A percentile compares a stretch with the other conserved stretches of the same genome.
phyloP scores from a whole-genome alignment of 495 filamentous ascomycete species.

The Lasiosphaeria miniovina region DNA sequence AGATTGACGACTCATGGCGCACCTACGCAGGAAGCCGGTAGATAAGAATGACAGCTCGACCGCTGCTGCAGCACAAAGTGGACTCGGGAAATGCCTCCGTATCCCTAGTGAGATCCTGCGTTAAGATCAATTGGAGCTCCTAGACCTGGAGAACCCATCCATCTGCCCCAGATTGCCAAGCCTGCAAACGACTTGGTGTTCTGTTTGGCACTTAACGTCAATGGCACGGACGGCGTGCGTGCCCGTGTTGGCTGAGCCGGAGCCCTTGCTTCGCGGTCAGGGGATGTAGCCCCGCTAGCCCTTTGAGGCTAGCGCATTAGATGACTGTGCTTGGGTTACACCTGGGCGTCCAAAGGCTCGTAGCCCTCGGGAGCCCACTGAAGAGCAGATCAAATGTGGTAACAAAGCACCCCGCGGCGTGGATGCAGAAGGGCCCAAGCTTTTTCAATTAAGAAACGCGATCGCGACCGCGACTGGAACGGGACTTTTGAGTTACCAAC shows the following conservation, averaged over 20 bases:
- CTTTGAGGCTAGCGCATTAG: too few relatives aligned
- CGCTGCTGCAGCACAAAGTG: slow-evolving; percentile 5
- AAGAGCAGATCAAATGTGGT: neutral
- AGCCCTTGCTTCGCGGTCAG: too few relatives aligned
- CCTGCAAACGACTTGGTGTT: neutral
- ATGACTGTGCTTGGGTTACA: too few relatives aligned
- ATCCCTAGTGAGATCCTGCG: slow-evolving; percentile 7
- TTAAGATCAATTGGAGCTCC: slow-evolving; percentile 11
- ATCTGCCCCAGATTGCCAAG: neutral
- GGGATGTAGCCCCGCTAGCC: too few relatives aligned
- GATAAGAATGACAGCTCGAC: neutral
- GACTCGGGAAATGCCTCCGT: slow-evolving; percentile 5
- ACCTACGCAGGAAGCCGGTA: neutral
- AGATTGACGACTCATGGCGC: slow-evolving; percentile 6
- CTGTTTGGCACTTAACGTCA: neutral
- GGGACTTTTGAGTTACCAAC: too few relatives aligned
- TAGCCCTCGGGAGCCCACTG: too few relatives aligned
- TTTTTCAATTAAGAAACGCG: slow-evolving; percentile 16
- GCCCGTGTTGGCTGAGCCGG: too few relatives aligned
- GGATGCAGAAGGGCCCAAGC: slow-evolving; percentile 9
- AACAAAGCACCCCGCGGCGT: neutral
- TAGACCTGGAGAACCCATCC: neutral
- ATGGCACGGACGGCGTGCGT: neutral
- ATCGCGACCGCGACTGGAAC: slow-evolving; percentile 9
- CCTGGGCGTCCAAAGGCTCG: too few relatives aligned